Conservation (phyloP, 164 flowering plant genomes). For the Amborella trichopoda region DNA sequence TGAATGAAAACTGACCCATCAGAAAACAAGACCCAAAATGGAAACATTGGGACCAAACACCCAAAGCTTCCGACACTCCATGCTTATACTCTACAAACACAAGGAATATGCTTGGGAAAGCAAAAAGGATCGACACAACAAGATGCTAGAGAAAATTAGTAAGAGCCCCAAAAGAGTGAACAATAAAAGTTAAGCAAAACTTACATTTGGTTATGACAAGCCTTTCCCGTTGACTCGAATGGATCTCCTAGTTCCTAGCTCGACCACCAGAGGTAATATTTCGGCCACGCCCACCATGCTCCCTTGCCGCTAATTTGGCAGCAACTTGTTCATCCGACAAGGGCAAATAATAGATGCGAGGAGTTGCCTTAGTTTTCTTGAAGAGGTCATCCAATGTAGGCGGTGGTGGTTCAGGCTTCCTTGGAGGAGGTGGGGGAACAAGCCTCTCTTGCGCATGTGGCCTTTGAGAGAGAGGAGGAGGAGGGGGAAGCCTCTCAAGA, state of each 20-base stretch:
- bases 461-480: background rate
- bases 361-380: slow-evolving; percentile 43
- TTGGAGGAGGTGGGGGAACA: slow-evolving; percentile 2
- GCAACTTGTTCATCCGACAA: slow-evolving; percentile 54
- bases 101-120: too few species aligned
- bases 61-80: too few species aligned
- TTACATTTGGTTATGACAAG: too few species aligned
- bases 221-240: too few species aligned
- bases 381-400: slow-evolving; percentile 4
- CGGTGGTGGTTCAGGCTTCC: background rate
- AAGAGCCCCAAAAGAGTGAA: too few species aligned
- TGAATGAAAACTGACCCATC: too few species aligned
- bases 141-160: too few species aligned
- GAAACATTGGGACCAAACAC: too few species aligned
- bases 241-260: background rate
- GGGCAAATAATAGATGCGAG: slow-evolving; percentile 82
- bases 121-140: too few species aligned
- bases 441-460: background rate
- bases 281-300: background rate
- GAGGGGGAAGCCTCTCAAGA: background rate
- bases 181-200: too few species aligned
- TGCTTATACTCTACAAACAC: too few species aligned
- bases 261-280: background rate
- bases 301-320: slow-evolving; percentile 1
- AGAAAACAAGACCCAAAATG: too few species aligned